phyloP scores from a whole-genome alignment of 371 early-diverging fungal species.

The Mucor irregularis region DNA sequence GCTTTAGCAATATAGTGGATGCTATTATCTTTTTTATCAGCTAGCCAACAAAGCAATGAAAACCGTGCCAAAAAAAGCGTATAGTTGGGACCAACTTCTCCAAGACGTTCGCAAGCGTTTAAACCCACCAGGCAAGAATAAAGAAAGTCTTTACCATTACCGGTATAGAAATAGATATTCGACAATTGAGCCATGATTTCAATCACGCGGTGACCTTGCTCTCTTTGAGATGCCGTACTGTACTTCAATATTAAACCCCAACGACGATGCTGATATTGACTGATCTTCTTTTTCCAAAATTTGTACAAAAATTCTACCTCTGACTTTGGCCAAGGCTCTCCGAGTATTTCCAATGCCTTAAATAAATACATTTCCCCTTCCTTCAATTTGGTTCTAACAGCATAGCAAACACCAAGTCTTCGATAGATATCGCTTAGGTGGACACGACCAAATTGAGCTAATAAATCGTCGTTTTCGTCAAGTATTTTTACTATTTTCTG shows the following conservation, averaged over 20 bases:
- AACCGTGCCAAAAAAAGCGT: slow-evolving; percentile 49
- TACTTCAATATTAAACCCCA: not conserved
- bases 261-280: slow-evolving; percentile 29
- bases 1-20: slow-evolving; percentile 50
- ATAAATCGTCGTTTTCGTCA: slow-evolving; percentile 37
- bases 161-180: slow-evolving; percentile 55
- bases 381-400: slow-evolving; percentile 50
- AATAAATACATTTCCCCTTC: slow-evolving; percentile 53
- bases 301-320: slow-evolving; percentile 26
- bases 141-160: slow-evolving; percentile 43
- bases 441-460: slow-evolving; percentile 39
- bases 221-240: slow-evolving; percentile 16
- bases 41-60: slow-evolving; percentile 50
- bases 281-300: slow-evolving; percentile 32
- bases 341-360: slow-evolving; percentile 39
- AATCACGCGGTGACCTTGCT: slow-evolving; percentile 35
- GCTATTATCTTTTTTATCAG: slow-evolving; percentile 46
- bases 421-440: slow-evolving; percentile 58
- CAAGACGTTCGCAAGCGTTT: slow-evolving; percentile 48
- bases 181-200: slow-evolving; percentile 55
- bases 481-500: slow-evolving; percentile 51
- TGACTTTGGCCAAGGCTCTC: slow-evolving; percentile 42
- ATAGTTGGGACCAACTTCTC: slow-evolving; percentile 36
- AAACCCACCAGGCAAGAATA: slow-evolving; percentile 44
- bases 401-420: slow-evolving; percentile 51